Percentiles rank a stretch among this genome's conserved stretches.
These are phyloP conservation scores for Spinacia oleracea DNA, from an alignment of 179 eudicot genomes.

Conservation along the genomic window DNA sequence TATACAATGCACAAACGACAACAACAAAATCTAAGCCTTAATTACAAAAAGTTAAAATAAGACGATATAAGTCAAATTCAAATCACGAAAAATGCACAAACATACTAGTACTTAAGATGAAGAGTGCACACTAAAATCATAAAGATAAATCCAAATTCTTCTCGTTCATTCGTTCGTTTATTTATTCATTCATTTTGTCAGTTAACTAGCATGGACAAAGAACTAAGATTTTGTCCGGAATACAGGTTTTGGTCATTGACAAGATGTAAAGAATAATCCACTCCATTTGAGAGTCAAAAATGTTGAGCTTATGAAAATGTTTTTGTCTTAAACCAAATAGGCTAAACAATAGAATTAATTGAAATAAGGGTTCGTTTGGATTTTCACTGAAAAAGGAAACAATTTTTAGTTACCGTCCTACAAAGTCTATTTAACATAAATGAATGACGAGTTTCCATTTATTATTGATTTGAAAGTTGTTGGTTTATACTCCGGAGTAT, in stretches of 20 bases:
- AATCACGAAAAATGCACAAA: not conserved
- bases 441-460: too few species aligned
- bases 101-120: too few species aligned
- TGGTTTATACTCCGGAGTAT: too few species aligned
- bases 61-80: not conserved
- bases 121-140: not conserved
- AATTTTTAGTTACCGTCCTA: not conserved
- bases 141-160: not conserved
- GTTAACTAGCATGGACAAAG: not conserved
- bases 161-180: too few species aligned
- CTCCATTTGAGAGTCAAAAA: not conserved
- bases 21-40: too few species aligned
- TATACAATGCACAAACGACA: too few species aligned
- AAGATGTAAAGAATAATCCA: not conserved
- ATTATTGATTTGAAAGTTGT: too few species aligned
- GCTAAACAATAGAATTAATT: not conserved
- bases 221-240: too few species aligned
- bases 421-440: not conserved
- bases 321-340: not conserved
- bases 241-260: too few species aligned
- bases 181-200: not conserved
- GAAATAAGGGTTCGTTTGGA: not conserved
- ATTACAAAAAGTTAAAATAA: too few species aligned
- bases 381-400: not conserved
- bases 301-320: not conserved